These are phyloP conservation scores for Boechera retrofracta DNA, from an alignment of 345 rosid species.

Conservation along the genomic window DNA sequence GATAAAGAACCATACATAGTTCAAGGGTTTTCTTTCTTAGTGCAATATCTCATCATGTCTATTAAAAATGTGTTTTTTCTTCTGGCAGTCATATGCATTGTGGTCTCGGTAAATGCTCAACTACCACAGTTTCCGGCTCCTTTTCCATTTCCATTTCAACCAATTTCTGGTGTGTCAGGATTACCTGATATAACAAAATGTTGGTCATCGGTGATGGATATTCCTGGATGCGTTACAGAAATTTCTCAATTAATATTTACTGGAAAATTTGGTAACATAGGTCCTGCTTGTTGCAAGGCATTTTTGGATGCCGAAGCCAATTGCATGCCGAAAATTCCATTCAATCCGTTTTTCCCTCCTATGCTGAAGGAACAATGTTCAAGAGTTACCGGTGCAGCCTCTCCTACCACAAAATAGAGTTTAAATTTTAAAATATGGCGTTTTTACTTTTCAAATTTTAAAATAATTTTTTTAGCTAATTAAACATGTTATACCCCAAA, in stretches of 20 bases:
- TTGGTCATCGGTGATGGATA: neutral
- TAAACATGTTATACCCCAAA: neutral
- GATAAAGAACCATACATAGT: neutral
- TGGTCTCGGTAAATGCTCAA: slow-evolving; percentile 6
- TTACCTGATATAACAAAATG: neutral
- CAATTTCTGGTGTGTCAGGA: neutral
- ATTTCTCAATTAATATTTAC: slow-evolving; percentile 13
- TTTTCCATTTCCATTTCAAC: neutral
- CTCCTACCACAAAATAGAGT: slow-evolving; percentile 12
- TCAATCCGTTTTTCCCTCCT: neutral
- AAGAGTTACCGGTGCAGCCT: neutral
- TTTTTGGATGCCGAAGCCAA: slow-evolving; percentile 1
- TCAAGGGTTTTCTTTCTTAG: neutral
- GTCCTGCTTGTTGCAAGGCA: slow-evolving; percentile 7
- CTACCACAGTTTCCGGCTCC: neutral
- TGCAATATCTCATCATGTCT: neutral
- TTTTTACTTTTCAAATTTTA: neutral
- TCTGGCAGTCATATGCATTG: neutral
- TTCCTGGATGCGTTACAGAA: slow-evolving; percentile 15
- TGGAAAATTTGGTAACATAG: neutral
- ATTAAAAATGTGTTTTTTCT: neutral
- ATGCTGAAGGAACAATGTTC: neutral
- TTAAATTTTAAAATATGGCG: neutral
- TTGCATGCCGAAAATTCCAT: neutral
- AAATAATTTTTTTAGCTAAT: neutral